Percentiles rank a stretch among this genome's conserved stretches.
Conservation (phyloP, 306 rosid species). For the Mucuna pruriens region DNA sequence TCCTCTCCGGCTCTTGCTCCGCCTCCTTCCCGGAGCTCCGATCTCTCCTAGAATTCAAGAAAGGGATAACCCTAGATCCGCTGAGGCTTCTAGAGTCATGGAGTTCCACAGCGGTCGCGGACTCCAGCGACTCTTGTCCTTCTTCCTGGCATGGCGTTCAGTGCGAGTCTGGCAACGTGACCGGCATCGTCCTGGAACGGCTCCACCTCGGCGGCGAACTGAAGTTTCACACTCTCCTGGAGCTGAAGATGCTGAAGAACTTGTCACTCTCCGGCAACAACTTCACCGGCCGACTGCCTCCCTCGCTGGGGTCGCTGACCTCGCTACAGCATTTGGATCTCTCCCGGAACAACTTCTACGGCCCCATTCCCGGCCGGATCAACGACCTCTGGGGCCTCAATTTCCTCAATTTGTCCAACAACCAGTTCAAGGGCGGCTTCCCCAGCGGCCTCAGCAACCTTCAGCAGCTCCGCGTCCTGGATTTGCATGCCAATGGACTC, state of each 20-base stretch:
- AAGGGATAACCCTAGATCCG: slow-evolving; percentile 77
- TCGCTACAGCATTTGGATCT: slow-evolving; percentile 89
- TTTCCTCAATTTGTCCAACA: slow-evolving; percentile 73
- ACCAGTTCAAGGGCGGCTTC: slow-evolving; percentile 69
- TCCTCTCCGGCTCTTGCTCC: slow-evolving; percentile 33
- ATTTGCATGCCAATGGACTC: slow-evolving; percentile 72
- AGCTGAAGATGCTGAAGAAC: slow-evolving; percentile 60
- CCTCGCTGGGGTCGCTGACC: slow-evolving; percentile 66
- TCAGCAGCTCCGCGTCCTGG: slow-evolving; percentile 82
- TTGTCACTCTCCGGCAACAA: slow-evolving; percentile 73
- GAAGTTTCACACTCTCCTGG: slow-evolving; percentile 75
- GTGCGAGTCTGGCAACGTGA: slow-evolving; percentile 74
- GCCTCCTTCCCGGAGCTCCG: slow-evolving; percentile 73
- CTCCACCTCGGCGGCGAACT: slow-evolving; percentile 71
- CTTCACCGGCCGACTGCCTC: slow-evolving; percentile 81
- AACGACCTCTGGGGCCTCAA: slow-evolving; percentile 73
- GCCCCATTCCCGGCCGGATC: slow-evolving; percentile 90
- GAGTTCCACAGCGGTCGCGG: slow-evolving; percentile 30
- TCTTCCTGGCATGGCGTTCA: slow-evolving; percentile 63
- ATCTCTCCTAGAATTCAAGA: slow-evolving; percentile 83
- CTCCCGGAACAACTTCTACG: slow-evolving; percentile 73
- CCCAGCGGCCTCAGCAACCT: slow-evolving; percentile 68
- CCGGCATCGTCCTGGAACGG: slow-evolving; percentile 63
- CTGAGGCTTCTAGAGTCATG: slow-evolving; percentile 53
- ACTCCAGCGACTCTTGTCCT: slow-evolving; percentile 48